Percentiles rank a stretch among this genome's conserved stretches.
Evolutionary conservation across 2,329 filamentous ascomycete species (phyloP).

Genomic region (Diaporthe ampelina): DNA sequence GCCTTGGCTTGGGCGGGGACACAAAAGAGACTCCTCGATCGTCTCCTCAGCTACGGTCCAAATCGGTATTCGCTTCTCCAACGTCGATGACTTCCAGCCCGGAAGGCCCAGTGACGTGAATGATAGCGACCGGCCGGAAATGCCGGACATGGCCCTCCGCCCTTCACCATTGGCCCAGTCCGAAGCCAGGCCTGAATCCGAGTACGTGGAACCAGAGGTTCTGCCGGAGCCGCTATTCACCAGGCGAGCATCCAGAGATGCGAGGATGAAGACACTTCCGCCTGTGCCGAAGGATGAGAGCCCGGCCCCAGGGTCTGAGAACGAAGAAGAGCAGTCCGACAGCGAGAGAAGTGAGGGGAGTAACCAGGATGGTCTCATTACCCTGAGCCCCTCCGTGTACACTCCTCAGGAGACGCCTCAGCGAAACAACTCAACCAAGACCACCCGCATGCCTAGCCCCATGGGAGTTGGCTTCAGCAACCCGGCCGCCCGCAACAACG

Average conservation of each 20-base stretch:
- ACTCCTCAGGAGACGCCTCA: slow-evolving; percentile 49
- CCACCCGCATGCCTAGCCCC: slow-evolving; percentile 58
- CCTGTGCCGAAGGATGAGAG: slow-evolving; percentile 50
- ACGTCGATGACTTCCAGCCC: slow-evolving; percentile 64
- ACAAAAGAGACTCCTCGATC: slow-evolving; percentile 72
- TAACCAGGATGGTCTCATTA: slow-evolving; percentile 47
- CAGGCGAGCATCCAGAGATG: slow-evolving; percentile 49
- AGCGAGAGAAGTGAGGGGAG: slow-evolving; percentile 45
- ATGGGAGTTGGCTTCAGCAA: slow-evolving; percentile 59
- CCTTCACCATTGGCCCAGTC: slow-evolving; percentile 50
- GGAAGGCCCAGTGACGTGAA: slow-evolving; percentile 45
- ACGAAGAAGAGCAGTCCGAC: slow-evolving; percentile 42
- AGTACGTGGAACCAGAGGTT: slow-evolving; percentile 34
- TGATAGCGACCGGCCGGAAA: slow-evolving; percentile 46
- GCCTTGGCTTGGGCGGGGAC: slow-evolving; percentile 58
- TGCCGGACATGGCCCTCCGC: slow-evolving; percentile 44
- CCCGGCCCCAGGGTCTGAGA: slow-evolving; percentile 38
- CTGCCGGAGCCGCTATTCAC: slow-evolving; percentile 43
- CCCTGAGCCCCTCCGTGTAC: slow-evolving; percentile 68
- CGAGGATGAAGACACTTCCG: slow-evolving; percentile 55
- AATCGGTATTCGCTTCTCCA: slow-evolving; percentile 78
- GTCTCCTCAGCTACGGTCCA: slow-evolving; percentile 78
- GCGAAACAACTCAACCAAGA: slow-evolving; percentile 50
- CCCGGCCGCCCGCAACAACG: slow-evolving; percentile 40
- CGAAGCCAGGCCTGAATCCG: slow-evolving; percentile 26